Evolutionary conservation across 345 rosid genomes (phyloP).

Genomic region (Pseudoturritis turrita): DNA sequence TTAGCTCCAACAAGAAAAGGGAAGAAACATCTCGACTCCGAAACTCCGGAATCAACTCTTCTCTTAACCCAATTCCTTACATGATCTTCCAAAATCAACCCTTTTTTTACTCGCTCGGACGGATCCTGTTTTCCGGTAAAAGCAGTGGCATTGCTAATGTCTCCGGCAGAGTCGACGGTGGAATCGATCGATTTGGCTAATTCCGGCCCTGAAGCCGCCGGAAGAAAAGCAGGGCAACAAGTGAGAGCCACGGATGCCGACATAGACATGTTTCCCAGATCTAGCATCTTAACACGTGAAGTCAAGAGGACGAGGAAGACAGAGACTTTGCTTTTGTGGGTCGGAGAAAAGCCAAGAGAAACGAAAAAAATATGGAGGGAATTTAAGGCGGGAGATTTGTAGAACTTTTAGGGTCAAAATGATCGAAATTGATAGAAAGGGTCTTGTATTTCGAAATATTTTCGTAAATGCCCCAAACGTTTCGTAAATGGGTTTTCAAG

Average conservation of each 20-base stretch:
- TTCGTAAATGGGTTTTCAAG: too few species aligned
- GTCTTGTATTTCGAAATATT: not conserved
- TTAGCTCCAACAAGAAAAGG: constrained; percentile 76
- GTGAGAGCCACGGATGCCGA: constrained; percentile 40
- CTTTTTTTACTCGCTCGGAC: constrained; percentile 25
- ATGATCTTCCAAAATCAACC: constrained; percentile 37
- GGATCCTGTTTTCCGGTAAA: constrained; percentile 20
- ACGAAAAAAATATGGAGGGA: constrained; percentile 28
- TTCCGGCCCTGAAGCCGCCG: constrained; percentile 22
- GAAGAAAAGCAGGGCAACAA: constrained; percentile 35
- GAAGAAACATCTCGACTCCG: constrained; percentile 43
- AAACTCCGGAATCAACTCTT: constrained; percentile 48
- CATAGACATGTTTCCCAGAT: constrained; percentile 44
- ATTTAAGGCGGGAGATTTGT: constrained; percentile 28
- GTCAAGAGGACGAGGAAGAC: not conserved
- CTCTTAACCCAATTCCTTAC: constrained; percentile 43
- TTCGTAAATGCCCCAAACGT: not conserved
- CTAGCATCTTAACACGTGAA: constrained; percentile 44
- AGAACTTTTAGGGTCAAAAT: not conserved
- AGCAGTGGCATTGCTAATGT: constrained; percentile 14
- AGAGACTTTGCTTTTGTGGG: not conserved
- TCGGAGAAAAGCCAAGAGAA: not conserved
- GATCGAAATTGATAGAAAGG: not conserved
- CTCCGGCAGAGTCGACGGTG: constrained; percentile 27
- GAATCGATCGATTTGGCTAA: constrained; percentile 20